Evolutionary conservation across 257 asterid species (phyloP), one percentile per base, ranked within the genome.

Genomic region (Plantago major): DNA sequence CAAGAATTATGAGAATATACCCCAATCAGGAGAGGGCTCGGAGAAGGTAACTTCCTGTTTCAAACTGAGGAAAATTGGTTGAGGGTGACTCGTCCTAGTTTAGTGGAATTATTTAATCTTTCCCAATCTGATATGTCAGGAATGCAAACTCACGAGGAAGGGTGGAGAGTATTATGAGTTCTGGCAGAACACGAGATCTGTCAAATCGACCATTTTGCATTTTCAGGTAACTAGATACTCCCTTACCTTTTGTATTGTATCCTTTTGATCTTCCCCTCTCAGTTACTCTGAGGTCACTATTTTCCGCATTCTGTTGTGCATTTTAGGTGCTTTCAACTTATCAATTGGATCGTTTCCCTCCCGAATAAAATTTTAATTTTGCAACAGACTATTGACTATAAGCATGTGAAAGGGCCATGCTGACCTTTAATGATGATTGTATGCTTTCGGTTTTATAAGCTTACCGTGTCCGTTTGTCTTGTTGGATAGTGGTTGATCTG

Each of bases 161-260:
- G 84, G 71, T 43, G 89, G 86, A 26, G 67, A 30, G 3, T 82
- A 77, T 68, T 82, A 82, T 64, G 82, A 79, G 55, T 79, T 82
- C 71, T 73, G 89, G 84, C 80, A 71, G 76, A 82, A 82, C 61
- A 74, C 86, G 1, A 75, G 89, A 77, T 72, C 86, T 11, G 84
- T 82, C 33, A 82, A 80, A 73, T 82, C 89, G 49, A 82, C 86
- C 19, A 80, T 82, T 67, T 73, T 82, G 60, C 89, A 82, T 77
- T 82, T 82, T 66, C 89, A 82, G 82, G 87, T 83, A 66, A 60
- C 48, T 9, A 10, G 47, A 71, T 59, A 9, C 46, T 48, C 30
- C 54, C 55, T n/a, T 22, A 18, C 42, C 62, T 46, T 49, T 47
- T 22, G 19, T 65, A 22, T 18, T 42, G 26, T 22, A 2, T 22